Evolutionary conservation across 352 stramenopile species (phyloP), one percentile per base, ranked within the genome.

Genomic region (Phytophthora sp.): DNA sequence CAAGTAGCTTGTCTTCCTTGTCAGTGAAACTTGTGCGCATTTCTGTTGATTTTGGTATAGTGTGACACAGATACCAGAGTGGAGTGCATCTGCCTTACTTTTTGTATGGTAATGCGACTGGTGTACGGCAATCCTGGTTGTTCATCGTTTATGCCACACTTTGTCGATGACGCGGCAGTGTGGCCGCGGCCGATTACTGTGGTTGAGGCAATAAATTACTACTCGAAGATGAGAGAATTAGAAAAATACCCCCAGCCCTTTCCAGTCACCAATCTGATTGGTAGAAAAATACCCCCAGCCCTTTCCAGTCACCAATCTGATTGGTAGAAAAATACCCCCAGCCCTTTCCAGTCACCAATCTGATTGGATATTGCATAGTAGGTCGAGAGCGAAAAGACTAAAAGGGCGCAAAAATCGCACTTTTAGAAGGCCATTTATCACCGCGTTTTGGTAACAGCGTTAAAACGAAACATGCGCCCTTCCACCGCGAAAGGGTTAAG

Each of bases 1-100:
- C 54, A 8, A 62, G 16, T 21, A 62, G 18, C 29, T 62, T 62
- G 54, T 62, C 54, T 54, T 62, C 54, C 15, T 18, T n/a, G 41
- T 62, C 54, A n/a, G 39, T 36, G 9, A 62, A 62, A 31, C 27
- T 61, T 61, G 39, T 61, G 20, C 29, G 39, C 39, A 52, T 61
- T 42, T 42, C 35, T 24, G 0, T 42, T 42, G 38, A 23, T 26
- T 26, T 50, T 27, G 9, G 7, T 46, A 45, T 20, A 42, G 35
- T 42, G n/a, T n/a, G 15, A 42, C 18, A 11, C 35, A 0, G 13
- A 33, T 7, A n/a, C n/a, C n/a, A n/a, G n/a, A n/a, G n/a, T n/a
- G n/a, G n/a, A n/a, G 9, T 46, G 31, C 55, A 62, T 63, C 3
- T 46, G 31, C 47, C 42, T 53, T 53, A 45, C 20, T 29, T 31